These are phyloP conservation scores for Xenoacremonium recifei DNA, from an alignment of 2,329 filamentous ascomycete genomes.

Conservation along the genomic window DNA sequence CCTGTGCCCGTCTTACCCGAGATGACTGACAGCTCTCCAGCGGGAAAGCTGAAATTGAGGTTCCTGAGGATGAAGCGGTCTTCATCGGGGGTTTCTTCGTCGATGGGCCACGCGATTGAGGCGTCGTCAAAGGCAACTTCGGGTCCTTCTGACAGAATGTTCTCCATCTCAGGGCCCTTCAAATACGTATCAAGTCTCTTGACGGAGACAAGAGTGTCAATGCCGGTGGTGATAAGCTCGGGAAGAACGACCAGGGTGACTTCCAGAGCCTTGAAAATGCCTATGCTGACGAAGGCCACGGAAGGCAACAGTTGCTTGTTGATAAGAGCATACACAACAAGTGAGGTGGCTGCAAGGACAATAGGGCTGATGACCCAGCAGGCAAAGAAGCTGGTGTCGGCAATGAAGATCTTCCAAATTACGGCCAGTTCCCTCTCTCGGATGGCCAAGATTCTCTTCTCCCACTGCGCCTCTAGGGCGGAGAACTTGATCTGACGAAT, in stretches of 20 bases:
- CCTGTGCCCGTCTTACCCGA: constrained; percentile 77
- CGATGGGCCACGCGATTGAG: constrained; percentile 72
- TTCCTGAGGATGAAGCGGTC: constrained; percentile 65
- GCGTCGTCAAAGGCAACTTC: constrained; percentile 65
- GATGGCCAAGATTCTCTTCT: constrained; percentile 61
- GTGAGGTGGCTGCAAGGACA: constrained; percentile 67
- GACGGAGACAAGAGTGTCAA: constrained; percentile 73
- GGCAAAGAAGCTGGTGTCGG: constrained; percentile 60
- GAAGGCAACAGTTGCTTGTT: constrained; percentile 66
- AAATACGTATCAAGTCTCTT: constrained; percentile 72
- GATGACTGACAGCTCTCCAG: constrained; percentile 68
- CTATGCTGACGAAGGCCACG: constrained; percentile 76
- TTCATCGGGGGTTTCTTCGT: constrained; percentile 54
- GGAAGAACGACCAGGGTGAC: constrained; percentile 68
- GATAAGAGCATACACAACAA: constrained; percentile 65
- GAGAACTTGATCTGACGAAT: constrained; percentile 86
- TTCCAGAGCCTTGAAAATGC: constrained; percentile 73
- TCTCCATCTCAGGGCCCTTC: constrained; percentile 60
- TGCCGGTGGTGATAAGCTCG: constrained; percentile 66
- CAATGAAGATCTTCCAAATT: constrained; percentile 65
- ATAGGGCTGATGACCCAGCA: constrained; percentile 76
- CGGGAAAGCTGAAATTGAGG: constrained; percentile 65
- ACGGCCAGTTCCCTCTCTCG: constrained; percentile 65
- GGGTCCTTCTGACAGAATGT: constrained; percentile 52
- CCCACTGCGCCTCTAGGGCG: constrained; percentile 73